Evolutionary conservation across 2,329 filamentous ascomycete species (phyloP), one percentile per base, ranked within the genome.

Genomic region (Fonsecaea pedrosoi): DNA sequence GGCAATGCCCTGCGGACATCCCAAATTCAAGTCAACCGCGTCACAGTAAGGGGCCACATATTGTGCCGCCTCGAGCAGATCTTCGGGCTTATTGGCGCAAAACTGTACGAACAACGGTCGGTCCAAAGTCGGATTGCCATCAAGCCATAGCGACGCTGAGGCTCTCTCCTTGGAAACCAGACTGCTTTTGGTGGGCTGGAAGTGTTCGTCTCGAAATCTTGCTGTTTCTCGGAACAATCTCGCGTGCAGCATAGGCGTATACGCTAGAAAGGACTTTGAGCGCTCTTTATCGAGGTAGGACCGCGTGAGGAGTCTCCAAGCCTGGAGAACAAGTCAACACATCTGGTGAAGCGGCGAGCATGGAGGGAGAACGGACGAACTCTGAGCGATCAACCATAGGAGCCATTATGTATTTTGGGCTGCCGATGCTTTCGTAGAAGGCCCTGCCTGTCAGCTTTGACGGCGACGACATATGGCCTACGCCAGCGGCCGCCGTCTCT

Each of bases 301-400:
- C 73, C 95, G 89, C n/a, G 92, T 92, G 71, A 99, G 89, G 85
- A 97, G 90, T 73, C 95, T 91, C 95, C 95, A 99, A 74, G 94
- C 95, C 94, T 97, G 71, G 35, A 38, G 40, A 66, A 67, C 13
- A 64, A 68, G 69, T 69, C 57, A 60, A 58, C 69, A 69, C 30
- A 65, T 59, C 18, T 61, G 55, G 54, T 37, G 15, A 48, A 48
- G 48, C 37, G 21, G 42, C 35, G 32, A 54, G 25, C 55, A 57
- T 56, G 60, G 56, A 50, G 61, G 69, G 60, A 69, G 65, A 54
- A 83, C 90, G 71, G 83, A 97, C 94, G 82, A 98, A 97, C 82
- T 99, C 95, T 37, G 93, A 97, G 78, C 97, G 92, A 76, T 99
- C 94, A 25, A 99, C 95, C 95, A 99, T 99, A 40, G 95, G 95